A percentile compares a stretch with the other conserved stretches of the same genome.
Evolutionary conservation across 257 asterid species (phyloP).

Genomic region (Apocynum venetum): DNA sequence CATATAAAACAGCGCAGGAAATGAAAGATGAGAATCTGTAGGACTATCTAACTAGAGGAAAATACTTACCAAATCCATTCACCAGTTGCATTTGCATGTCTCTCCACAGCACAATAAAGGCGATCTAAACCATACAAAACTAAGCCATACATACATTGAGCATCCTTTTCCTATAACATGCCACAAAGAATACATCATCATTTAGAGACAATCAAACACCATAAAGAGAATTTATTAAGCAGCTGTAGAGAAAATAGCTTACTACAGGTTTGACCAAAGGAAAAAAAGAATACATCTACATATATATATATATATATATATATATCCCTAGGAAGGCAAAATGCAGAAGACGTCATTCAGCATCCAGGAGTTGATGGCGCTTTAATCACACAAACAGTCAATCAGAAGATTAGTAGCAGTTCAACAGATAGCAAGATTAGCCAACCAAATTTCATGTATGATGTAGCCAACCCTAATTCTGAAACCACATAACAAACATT

Average conservation of each 20-base stretch:
- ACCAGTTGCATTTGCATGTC: constrained; percentile 79
- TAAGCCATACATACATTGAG: constrained; percentile 77
- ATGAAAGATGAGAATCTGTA: not conserved
- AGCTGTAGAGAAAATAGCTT: not conserved
- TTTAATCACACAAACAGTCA: not conserved
- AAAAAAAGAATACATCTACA: not conserved
- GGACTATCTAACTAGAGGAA: not conserved
- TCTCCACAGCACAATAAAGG: constrained; percentile 68
- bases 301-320: too few relatives aligned
- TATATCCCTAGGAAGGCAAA: too few relatives aligned
- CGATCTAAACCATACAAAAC: constrained; percentile 77
- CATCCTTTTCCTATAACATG: constrained; percentile 67
- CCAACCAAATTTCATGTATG: not conserved
- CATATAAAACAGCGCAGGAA: not conserved
- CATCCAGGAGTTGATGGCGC: not conserved
- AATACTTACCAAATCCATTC: constrained; percentile 85
- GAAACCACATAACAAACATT: not conserved
- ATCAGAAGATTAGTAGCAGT: not conserved
- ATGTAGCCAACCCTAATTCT: not conserved
- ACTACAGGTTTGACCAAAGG: not conserved
- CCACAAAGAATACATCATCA: not conserved
- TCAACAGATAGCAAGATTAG: not conserved
- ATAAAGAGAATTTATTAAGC: constrained; percentile 2
- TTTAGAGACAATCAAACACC: not conserved
- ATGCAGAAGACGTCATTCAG: not conserved